Evolutionary conservation across 345 rosid genomes (phyloP).

Genomic region (Pseudoturritis turrita): DNA sequence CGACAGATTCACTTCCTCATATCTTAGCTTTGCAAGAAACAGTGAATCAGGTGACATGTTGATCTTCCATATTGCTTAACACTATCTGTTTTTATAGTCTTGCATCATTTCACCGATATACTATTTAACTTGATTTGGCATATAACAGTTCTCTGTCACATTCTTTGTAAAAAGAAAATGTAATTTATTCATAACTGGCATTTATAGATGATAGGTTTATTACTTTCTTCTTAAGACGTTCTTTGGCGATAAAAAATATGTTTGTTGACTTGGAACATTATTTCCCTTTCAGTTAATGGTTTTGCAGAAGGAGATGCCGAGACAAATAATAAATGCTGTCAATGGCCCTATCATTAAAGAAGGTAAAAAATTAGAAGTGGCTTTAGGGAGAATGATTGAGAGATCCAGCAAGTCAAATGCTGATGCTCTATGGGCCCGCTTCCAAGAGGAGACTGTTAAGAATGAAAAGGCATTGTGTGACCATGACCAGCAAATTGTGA

Average conservation of each 20-base stretch:
- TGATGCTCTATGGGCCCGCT: constrained; percentile 77
- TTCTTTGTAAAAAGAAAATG: neutral
- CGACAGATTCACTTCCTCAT: constrained; percentile 46
- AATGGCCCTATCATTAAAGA: constrained; percentile 56
- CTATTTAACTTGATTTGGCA: neutral
- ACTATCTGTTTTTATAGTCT: neutral
- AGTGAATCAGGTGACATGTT: constrained; percentile 68
- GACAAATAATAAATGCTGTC: constrained; percentile 60
- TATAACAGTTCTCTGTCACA: neutral
- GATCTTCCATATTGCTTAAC: neutral
- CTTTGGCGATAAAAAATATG: neutral
- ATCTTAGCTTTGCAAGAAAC: constrained; percentile 55
- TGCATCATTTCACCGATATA: neutral
- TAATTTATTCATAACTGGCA: neutral
- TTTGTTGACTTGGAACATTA: neutral
- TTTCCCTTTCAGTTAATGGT: constrained; percentile 45
- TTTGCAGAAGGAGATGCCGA: constrained; percentile 75
- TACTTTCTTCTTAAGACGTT: neutral
- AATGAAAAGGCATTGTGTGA: constrained; percentile 60
- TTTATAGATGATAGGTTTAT: neutral
- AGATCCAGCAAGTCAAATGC: constrained; percentile 63
- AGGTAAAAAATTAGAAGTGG: constrained; percentile 70
- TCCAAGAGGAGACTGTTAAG: constrained; percentile 68
- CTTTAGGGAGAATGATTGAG: constrained; percentile 65
- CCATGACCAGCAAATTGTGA: constrained; percentile 54